Percentiles rank a stretch among this genome's conserved stretches.
Conservation (phyloP, 306 rosid genomes). For the Cercis canadensis region DNA sequence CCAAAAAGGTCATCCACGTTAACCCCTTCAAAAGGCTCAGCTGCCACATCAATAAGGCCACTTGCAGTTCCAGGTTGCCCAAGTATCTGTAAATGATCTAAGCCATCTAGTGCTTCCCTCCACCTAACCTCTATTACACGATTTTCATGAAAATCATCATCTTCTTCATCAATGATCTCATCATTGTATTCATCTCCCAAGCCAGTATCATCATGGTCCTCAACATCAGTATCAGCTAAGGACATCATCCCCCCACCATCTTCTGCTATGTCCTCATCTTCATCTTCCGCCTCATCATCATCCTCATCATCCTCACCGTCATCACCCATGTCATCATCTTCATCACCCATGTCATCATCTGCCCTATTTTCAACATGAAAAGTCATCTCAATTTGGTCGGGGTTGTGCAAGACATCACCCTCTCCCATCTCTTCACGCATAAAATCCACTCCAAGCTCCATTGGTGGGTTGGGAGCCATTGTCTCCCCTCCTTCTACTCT, state of each 20-base stretch:
- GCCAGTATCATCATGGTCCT: constrained; percentile 91
- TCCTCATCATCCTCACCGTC: constrained; percentile 98
- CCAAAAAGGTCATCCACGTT: constrained; percentile 96
- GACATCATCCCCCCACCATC: constrained; percentile 95
- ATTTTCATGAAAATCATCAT: constrained; percentile 94
- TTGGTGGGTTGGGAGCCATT: constrained; percentile 61
- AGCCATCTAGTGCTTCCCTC: constrained; percentile 98
- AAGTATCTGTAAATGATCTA: constrained; percentile 93
- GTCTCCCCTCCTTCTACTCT: constrained; percentile 75
- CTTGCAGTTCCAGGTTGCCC: constrained; percentile 83
- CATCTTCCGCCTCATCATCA: constrained; percentile 93
- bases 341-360: constrained; percentile 96
- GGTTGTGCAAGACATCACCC: constrained; percentile 71
- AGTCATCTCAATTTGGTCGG: constrained; percentile 84
- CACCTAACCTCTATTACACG: constrained; percentile 95
- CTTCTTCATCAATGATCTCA: constrained; percentile 94
- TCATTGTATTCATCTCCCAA: constrained; percentile 93
- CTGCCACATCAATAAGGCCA: constrained; percentile 88
- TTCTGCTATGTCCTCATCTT: constrained; percentile 95
- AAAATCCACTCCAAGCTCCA: constrained; percentile 88
- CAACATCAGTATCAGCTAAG: constrained; percentile 90
- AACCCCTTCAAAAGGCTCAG: constrained; percentile 98
- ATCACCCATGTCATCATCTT: constrained; percentile 98
- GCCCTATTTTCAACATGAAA: constrained; percentile 89
- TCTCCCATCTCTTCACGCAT: constrained; percentile 90